Evolutionary conservation across 805 yeast genomes (phyloP).

Genomic region (Candida tibetensis): DNA sequence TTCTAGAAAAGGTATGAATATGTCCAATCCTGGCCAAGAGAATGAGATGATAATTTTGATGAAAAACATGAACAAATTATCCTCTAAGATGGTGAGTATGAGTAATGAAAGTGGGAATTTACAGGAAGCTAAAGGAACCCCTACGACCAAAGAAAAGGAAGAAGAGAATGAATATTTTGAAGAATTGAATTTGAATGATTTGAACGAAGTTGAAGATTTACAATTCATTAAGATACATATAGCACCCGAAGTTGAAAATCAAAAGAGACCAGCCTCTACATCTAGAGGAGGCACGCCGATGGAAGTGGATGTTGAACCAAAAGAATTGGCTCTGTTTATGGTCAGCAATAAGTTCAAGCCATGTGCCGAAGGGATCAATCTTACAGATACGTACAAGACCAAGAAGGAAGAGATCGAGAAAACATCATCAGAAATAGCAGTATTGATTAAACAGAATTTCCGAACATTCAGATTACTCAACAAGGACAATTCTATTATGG

Average conservation of each 20-base stretch:
- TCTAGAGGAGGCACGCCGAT: conserved; percentile 26
- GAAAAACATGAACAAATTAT: conserved; percentile 84
- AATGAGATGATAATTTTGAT: conserved; percentile 72
- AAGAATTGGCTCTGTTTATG: conserved; percentile 16
- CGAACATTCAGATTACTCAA: conserved; percentile 46
- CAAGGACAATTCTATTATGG: conserved; percentile 13
- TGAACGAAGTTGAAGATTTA: conserved; percentile 45
- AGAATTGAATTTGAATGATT: conserved; percentile 50
- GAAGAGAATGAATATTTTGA: conserved; percentile 33
- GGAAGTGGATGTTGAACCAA: conserved; percentile 22
- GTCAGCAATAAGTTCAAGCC: conserved; percentile 13
- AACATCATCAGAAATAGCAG: conserved; percentile 44
- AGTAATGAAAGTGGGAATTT: conserved; percentile 5
- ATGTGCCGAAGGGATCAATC: conserved; percentile 17
- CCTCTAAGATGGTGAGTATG: conserved; percentile 68
- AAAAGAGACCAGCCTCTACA: conserved; percentile 24
- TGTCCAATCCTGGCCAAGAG: conserved; percentile 22
- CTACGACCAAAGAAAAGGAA: conserved; percentile 29
- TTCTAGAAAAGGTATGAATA: conserved; percentile 2
- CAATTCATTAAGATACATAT: conserved; percentile 53
- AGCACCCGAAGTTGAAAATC: conserved; percentile 18
- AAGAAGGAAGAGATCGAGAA: conserved; percentile 37
- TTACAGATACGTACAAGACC: conserved; percentile 28
- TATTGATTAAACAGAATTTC: conserved; percentile 50
- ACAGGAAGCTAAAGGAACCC: conserved; percentile 28